Conservation (phyloP, 805 yeast species). For the Candida coleopterorum region DNA sequence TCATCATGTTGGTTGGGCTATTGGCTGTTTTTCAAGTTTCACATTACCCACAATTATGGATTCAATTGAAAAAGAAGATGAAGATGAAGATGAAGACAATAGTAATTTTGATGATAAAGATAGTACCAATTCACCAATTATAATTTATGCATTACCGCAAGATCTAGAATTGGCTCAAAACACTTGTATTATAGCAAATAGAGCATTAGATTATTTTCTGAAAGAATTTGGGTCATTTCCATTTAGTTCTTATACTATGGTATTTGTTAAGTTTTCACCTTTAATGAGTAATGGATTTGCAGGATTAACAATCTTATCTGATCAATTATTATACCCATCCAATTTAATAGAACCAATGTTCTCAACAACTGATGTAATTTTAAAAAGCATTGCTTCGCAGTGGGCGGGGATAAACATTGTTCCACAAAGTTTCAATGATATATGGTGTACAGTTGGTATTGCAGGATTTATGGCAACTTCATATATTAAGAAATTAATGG, state of each 20-base stretch:
- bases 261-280: slow-evolving; percentile 61
- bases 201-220: slow-evolving; percentile 77
- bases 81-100: slow-evolving; percentile 20
- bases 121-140: slow-evolving; percentile 33
- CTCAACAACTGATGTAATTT: slow-evolving; percentile 58
- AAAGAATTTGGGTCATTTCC: slow-evolving; percentile 93
- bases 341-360: slow-evolving; percentile 76
- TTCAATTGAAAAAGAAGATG: slow-evolving; percentile 30
- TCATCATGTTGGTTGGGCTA: slow-evolving; percentile 92
- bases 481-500: slow-evolving; percentile 68
- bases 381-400: slow-evolving; percentile 74
- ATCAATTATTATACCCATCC: slow-evolving; percentile 64
- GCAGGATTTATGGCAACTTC: slow-evolving; percentile 77
- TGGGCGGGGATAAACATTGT: slow-evolving; percentile 93
- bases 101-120: slow-evolving; percentile 22
- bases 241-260: slow-evolving; percentile 72
- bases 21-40: slow-evolving; percentile 76
- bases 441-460: slow-evolving; percentile 89
- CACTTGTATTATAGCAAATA: slow-evolving; percentile 69
- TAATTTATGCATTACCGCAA: slow-evolving; percentile 62
- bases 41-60: slow-evolving; percentile 39
- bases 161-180: slow-evolving; percentile 54
- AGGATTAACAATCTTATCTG: slow-evolving; percentile 62
- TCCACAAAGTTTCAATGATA: slow-evolving; percentile 70
- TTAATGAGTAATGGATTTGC: slow-evolving; percentile 58